A percentile compares a stretch with the other conserved stretches of the same genome.
Evolutionary conservation across 768 basidiomycete genomes (phyloP).

Genomic region (Punctularia strigosozonata): DNA sequence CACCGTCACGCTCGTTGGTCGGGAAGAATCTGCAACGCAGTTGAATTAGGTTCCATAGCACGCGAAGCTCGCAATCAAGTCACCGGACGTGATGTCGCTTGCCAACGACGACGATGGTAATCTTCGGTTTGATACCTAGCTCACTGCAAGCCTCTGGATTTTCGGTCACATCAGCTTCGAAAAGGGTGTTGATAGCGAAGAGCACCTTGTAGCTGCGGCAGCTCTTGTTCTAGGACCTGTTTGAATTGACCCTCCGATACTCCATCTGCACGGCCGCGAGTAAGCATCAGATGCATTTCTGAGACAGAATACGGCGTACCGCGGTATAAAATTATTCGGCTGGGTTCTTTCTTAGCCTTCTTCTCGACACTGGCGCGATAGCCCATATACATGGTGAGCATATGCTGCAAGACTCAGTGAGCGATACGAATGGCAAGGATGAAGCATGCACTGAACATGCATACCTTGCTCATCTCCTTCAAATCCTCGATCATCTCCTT

Average conservation of each 20-base stretch:
- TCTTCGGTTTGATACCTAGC: constrained; percentile 45
- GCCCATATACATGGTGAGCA: constrained; percentile 42
- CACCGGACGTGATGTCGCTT: constrained; percentile 60
- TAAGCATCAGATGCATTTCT: background rate
- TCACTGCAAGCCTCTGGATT: constrained; percentile 52
- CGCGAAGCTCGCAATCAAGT: background rate
- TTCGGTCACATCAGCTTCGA: background rate
- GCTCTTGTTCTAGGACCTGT: constrained; percentile 40
- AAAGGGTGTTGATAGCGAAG: background rate
- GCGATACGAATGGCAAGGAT: constrained; percentile 1
- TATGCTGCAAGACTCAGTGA: constrained; percentile 24
- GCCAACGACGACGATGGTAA: constrained; percentile 72
- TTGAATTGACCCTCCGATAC: constrained; percentile 46
- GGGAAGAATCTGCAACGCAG: constrained; percentile 53
- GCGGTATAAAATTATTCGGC: constrained; percentile 67
- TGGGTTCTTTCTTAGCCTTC: constrained; percentile 34
- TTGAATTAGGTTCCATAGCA: too few species aligned
- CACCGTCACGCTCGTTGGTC: constrained; percentile 27
- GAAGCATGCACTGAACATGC: too few species aligned
- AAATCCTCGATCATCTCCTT: constrained; percentile 72
- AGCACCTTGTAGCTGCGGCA: constrained; percentile 47
- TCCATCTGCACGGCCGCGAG: constrained; percentile 24
- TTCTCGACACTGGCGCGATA: constrained; percentile 49
- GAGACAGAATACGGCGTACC: constrained; percentile 24
- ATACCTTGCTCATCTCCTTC: constrained; percentile 49